These are phyloP conservation scores for Neurospora pannonica DNA, from an alignment of 495 filamentous ascomycete genomes.

Conservation along the genomic window DNA sequence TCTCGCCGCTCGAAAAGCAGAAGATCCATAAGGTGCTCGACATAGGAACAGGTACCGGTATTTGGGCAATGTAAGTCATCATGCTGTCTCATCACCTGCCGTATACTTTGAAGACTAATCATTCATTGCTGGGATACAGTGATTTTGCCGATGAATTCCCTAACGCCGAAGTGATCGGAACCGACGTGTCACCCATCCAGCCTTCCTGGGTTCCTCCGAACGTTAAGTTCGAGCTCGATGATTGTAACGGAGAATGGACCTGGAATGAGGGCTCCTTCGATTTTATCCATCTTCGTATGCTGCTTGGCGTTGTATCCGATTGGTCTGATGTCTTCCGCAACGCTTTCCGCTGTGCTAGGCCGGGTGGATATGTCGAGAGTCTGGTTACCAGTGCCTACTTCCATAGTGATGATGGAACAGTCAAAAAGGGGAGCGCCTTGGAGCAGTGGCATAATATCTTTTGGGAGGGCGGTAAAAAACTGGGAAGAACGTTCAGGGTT, in stretches of 20 bases:
- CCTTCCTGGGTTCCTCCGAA: conserved; percentile 33
- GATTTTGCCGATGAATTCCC: conserved; percentile 45
- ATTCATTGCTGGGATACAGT: conserved; percentile 16
- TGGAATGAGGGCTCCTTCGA: conserved; percentile 41
- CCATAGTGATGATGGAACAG: background rate
- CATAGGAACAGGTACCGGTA: conserved; percentile 43
- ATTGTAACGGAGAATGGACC: conserved; percentile 37
- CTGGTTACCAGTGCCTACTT: background rate
- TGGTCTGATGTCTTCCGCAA: conserved; percentile 37
- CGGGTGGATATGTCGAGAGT: conserved; percentile 3
- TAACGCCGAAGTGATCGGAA: conserved; percentile 38
- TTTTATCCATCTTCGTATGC: conserved; percentile 44
- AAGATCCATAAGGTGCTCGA: conserved; percentile 44
- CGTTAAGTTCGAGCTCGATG: conserved; percentile 39
- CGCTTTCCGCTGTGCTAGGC: conserved; percentile 9
- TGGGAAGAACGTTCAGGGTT: background rate
- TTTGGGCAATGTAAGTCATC: background rate
- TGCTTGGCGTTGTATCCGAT: conserved; percentile 39
- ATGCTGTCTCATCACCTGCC: fast-evolving
- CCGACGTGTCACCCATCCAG: conserved; percentile 39
- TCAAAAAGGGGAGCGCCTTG: background rate
- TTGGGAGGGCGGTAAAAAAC: background rate
- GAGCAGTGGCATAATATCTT: conserved; percentile 1
- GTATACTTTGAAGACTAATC: background rate
- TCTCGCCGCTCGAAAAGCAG: conserved; percentile 40